Base-by-base conservation (phyloP, 306 rosid species). In the Pterocarpus santalinus region DNA sequence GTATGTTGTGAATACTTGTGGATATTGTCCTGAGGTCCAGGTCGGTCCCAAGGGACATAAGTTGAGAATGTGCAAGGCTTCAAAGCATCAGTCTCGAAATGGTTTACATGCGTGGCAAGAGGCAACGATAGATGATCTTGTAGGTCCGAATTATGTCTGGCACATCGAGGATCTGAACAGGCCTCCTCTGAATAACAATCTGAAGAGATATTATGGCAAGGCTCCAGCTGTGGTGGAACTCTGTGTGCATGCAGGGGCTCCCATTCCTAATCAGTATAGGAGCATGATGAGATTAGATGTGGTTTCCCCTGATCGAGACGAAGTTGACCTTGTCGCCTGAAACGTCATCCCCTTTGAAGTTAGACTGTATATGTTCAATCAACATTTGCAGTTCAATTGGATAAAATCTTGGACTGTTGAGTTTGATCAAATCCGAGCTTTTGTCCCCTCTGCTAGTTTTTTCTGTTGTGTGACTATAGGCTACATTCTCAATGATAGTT, bases 81-180 rank as follows among this genome's bases (percentile, higher is more conserved):
- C 95, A n/a, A 92, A 90, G 86, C 98, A 94, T 77, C 98, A 92
- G 79, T 90, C 94, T 62, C 92, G 97, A 8, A 84, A 94, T 30
- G 98, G 98, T 58, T 81, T 94, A 82, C 98, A 94, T 73, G 97
- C 97, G 67, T 94, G 98, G 98, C 96, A 94, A 79, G 94, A 94
- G 80, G 97, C 97, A 13, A 90, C 83, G 36, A 69, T 92, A 52
- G 91, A 92, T 16, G 96, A 92, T 78, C 74, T 92, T 41, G 88
- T 92, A 35, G 84, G 86, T 83, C 92, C 94, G 0, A 92, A 92
- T 83, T 87, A 88, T 79, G 94, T 94, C n/a, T 94, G 97, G 98
- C 97, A 94, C 72, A 91, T 89, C 35, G 90, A 75, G 65, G 95
- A 94, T 81, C 15, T 82, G 69, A 76, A 88, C 36, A 85, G 82